These are phyloP conservation scores for Penicillium verhagenii DNA, from an alignment of 495 filamentous ascomycete species.

Conservation along the genomic window DNA sequence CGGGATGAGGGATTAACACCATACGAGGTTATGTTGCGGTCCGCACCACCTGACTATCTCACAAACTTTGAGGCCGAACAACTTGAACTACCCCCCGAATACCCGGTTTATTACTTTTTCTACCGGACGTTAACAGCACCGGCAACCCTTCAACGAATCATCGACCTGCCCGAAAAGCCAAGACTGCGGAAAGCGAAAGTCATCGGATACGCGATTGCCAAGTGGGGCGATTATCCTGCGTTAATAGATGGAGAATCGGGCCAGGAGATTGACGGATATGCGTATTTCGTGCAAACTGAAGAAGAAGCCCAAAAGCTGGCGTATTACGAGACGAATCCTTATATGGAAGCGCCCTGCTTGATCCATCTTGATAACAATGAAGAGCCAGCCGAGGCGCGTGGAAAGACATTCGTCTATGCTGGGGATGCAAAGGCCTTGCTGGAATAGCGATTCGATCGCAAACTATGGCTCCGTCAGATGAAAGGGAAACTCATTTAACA, in stretches of 20 bases:
- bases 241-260: conserved; percentile 18
- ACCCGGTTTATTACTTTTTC: conserved; percentile 25
- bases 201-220: conserved; percentile 16
- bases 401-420: conserved; percentile 17
- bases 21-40: neutral
- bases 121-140: conserved; percentile 20
- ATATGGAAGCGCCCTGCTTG: conserved; percentile 12
- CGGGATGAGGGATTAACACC: neutral
- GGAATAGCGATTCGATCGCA: conserved; percentile 19
- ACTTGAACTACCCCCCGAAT: neutral
- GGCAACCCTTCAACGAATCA: conserved; percentile 13
- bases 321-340: conserved; percentile 22
- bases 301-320: conserved; percentile 18
- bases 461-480: conserved; percentile 13
- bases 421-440: conserved; percentile 15
- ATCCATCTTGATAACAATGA: conserved; percentile 9
- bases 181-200: conserved; percentile 17
- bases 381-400: conserved; percentile 2
- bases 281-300: conserved; percentile 14
- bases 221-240: conserved; percentile 25
- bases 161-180: conserved; percentile 17
- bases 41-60: conserved; percentile 1
- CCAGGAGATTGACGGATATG: conserved; percentile 17
- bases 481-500: conserved; percentile 2
- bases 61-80: neutral